Evolutionary conservation across 2,329 filamentous ascomycete genomes (phyloP).

Genomic region (Madurella mycetomatis): DNA sequence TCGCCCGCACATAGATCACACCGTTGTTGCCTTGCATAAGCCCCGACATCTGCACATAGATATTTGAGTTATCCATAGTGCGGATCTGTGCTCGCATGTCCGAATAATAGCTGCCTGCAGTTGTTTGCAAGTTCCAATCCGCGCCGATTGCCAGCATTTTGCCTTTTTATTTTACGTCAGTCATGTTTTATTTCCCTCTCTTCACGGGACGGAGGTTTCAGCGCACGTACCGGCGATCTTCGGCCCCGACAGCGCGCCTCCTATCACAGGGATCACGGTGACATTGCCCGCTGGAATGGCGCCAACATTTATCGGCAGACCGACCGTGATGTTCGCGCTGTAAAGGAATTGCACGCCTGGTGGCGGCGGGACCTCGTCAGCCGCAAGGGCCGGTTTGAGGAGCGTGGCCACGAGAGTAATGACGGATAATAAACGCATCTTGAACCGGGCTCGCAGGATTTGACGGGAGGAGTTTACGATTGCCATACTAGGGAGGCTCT

Average conservation of each 20-base stretch:
- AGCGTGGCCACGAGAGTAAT: no score
- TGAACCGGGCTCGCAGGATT: no score
- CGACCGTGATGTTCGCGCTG: constrained; percentile 17
- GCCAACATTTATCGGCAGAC: constrained; percentile 13
- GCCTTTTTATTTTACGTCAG: neutral
- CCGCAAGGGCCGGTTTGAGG: neutral
- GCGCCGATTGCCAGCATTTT: constrained; percentile 16
- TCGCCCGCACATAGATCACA: constrained; percentile 5
- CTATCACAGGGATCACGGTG: constrained; percentile 14
- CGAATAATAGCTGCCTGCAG: constrained; percentile 5
- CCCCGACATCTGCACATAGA: constrained; percentile 15
- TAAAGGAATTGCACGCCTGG: constrained; percentile 12
- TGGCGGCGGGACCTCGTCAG: neutral
- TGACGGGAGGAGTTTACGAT: no score
- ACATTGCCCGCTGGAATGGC: constrained; percentile 14
- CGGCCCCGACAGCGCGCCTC: constrained; percentile 10
- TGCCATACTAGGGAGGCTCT: no score
- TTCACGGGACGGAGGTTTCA: no score
- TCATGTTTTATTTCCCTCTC: no score
- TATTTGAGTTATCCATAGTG: constrained; percentile 14
- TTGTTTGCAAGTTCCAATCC: constrained; percentile 12
- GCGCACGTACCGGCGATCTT: constrained; percentile 8
- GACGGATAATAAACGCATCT: no score
- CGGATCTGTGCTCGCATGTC: constrained; percentile 16
- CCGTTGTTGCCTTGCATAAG: constrained; percentile 7